Evolutionary conservation across 2,329 filamentous ascomycete species (phyloP).

Genomic region (Beauveria brongniartii): DNA sequence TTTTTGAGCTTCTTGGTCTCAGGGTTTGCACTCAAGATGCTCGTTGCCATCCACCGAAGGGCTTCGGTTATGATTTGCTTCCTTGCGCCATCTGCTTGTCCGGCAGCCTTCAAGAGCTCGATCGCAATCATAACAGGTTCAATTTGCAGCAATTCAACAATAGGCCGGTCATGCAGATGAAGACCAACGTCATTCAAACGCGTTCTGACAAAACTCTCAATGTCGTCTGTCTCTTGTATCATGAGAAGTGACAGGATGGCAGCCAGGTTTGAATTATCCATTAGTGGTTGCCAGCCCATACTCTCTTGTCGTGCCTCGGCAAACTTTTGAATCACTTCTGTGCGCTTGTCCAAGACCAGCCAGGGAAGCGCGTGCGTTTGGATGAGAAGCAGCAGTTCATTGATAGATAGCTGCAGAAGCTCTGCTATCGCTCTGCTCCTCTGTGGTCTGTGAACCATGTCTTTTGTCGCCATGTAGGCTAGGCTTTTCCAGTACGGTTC

Average conservation of each 20-base stretch:
- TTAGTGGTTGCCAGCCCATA: conserved; percentile 48
- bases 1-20: conserved; percentile 41
- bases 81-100: conserved; percentile 53
- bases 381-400: conserved; percentile 65
- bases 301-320: conserved; percentile 66
- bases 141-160: conserved; percentile 62
- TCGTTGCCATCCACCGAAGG: conserved; percentile 36
- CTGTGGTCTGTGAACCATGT: conserved; percentile 72
- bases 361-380: conserved; percentile 80
- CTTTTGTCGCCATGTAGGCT: conserved; percentile 73
- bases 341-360: conserved; percentile 70
- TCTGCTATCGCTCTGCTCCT: conserved; percentile 75
- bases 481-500: conserved; percentile 84
- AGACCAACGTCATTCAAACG: conserved; percentile 61
- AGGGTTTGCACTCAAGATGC: conserved; percentile 31
- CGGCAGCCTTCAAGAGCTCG: conserved; percentile 73
- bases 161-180: conserved; percentile 57
- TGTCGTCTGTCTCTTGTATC: conserved; percentile 46
- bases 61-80: conserved; percentile 42
- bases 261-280: conserved; percentile 49
- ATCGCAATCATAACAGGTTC: conserved; percentile 71
- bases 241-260: conserved; percentile 52
- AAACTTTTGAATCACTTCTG: conserved; percentile 72
- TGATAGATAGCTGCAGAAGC: conserved; percentile 65
- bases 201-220: conserved; percentile 59